Evolutionary conservation across 2,329 filamentous ascomycete genomes (phyloP).

Genomic region (Beauveria caledonica): DNA sequence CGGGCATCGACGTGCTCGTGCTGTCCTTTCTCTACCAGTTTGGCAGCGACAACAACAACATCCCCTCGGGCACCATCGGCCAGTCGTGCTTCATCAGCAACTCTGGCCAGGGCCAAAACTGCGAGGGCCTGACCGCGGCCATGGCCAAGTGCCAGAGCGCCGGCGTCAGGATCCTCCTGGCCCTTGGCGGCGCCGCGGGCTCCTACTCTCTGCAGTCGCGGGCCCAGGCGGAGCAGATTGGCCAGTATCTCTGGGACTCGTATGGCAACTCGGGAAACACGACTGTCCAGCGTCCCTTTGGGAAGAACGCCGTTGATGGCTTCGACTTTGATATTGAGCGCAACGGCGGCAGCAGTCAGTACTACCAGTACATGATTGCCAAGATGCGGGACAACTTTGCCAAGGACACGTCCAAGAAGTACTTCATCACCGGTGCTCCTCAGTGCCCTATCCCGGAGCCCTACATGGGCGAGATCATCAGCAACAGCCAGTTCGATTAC

Average conservation of each 20-base stretch:
- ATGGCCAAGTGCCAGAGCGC: conserved; percentile 18
- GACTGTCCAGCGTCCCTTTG: conserved; percentile 15
- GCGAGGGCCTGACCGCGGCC: conserved; percentile 14
- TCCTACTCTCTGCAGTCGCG: conserved; percentile 15
- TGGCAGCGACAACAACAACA: conserved; percentile 22
- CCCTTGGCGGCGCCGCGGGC: conserved; percentile 13
- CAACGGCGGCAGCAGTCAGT: conserved; percentile 16
- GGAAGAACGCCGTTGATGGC: conserved; percentile 14
- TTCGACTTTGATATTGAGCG: conserved; percentile 19
- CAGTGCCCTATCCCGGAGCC: conserved; percentile 31
- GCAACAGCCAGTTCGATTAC: conserved; percentile 29
- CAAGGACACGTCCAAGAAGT: conserved; percentile 16
- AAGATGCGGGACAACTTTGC: conserved; percentile 18
- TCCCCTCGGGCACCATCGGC: conserved; percentile 32
- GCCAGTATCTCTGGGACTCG: conserved; percentile 18
- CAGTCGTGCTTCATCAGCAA: conserved; percentile 29
- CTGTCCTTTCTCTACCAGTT: conserved; percentile 34
- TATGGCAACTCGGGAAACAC: conserved; percentile 14
- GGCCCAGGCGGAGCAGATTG: conserved; percentile 16
- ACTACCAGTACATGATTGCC: conserved; percentile 16
- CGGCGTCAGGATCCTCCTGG: conserved; percentile 16
- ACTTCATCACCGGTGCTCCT: conserved; percentile 39
- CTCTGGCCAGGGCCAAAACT: conserved; percentile 23
- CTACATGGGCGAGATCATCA: conserved; percentile 36
- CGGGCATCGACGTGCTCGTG: conserved; percentile 35